A percentile compares a stretch with the other conserved stretches of the same genome.
These are phyloP conservation scores for Pythium folliculosum DNA, from an alignment of 352 stramenopile genomes.

Conservation along the genomic window DNA sequence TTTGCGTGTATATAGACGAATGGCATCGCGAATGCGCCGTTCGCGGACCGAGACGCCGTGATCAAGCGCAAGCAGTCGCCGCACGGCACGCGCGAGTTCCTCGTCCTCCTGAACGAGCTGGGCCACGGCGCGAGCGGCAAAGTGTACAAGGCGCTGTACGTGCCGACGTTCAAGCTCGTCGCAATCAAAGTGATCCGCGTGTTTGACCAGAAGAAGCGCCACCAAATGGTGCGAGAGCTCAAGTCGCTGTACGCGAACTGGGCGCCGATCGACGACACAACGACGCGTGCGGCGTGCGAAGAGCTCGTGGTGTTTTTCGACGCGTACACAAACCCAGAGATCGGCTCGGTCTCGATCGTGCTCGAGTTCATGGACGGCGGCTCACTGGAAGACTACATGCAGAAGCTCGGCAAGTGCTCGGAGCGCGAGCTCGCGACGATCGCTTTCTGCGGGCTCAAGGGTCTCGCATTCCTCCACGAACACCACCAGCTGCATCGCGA, in stretches of 20 bases:
- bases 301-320: conserved; percentile 92
- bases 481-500: conserved; percentile 92
- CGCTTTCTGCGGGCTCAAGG: conserved; percentile 73
- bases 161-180: conserved; percentile 88
- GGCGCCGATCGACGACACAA: conserved; percentile 56
- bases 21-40: conserved; percentile 72
- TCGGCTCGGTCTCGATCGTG: conserved; percentile 90
- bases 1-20: conserved; percentile 44
- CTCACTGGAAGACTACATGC: conserved; percentile 81
- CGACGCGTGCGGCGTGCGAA: conserved; percentile 52
- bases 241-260: conserved; percentile 87
- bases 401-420: conserved; percentile 38
- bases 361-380: conserved; percentile 95
- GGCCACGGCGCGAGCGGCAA: conserved; percentile 86
- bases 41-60: conserved; percentile 35
- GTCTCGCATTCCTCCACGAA: conserved; percentile 88
- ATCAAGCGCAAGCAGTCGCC: conserved; percentile 20
- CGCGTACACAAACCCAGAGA: conserved; percentile 88
- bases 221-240: conserved; percentile 88
- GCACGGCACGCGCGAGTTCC: conserved; percentile 62
- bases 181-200: conserved; percentile 90
- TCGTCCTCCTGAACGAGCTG: conserved; percentile 71
- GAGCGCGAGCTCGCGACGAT: conserved; percentile 86
- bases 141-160: conserved; percentile 89
- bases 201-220: conserved; percentile 86